These are phyloP conservation scores for Chrysanthemum makinoi DNA, from an alignment of 129 eudicot genomes.

Conservation along the genomic window DNA sequence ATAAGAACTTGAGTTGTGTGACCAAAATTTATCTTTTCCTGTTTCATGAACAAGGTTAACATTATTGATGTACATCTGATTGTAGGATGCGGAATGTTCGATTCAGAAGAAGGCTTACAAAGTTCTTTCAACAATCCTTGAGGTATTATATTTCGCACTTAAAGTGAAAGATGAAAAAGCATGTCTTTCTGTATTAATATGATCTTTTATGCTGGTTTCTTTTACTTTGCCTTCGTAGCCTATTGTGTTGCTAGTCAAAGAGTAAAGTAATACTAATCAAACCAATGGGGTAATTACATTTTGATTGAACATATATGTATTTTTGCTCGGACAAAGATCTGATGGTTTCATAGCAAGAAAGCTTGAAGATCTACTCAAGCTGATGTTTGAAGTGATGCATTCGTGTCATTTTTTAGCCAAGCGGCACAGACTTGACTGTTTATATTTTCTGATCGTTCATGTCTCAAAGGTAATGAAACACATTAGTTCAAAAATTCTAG, in stretches of 20 bases:
- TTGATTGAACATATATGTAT: not conserved
- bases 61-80: too few species aligned
- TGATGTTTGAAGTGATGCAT: constrained; percentile 58
- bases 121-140: constrained; percentile 70
- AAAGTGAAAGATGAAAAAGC: not conserved
- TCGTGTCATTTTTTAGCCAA: constrained; percentile 91
- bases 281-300: constrained; percentile 6
- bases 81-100: too few species aligned
- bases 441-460: constrained; percentile 68
- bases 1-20: too few species aligned
- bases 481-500: not conserved
- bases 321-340: constrained; percentile 42
- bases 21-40: too few species aligned
- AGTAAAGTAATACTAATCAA: not conserved
- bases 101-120: constrained; percentile 52
- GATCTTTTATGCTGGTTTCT: not conserved
- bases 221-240: constrained; percentile 32
- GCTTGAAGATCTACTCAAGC: constrained; percentile 43
- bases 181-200: not conserved
- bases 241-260: not conserved
- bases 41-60: too few species aligned
- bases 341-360: constrained; percentile 65
- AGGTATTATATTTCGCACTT: constrained; percentile 41
- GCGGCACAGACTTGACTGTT: constrained; percentile 80
- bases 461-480: constrained; percentile 57